Evolutionary conservation across 2,329 filamentous ascomycete species (phyloP).

Genomic region (Alternaria postmessia): DNA sequence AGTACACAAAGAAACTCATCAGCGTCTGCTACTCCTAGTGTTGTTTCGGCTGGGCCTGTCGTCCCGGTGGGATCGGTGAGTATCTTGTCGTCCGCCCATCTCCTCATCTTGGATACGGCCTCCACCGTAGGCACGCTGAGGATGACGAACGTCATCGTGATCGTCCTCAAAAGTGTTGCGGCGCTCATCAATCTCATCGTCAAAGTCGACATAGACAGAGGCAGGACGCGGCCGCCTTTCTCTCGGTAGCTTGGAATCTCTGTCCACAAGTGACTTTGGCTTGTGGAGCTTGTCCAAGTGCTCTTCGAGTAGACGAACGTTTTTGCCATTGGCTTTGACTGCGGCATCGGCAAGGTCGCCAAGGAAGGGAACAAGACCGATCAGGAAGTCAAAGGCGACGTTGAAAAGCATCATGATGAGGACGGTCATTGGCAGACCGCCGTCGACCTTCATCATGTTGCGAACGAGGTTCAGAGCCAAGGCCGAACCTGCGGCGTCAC

Average conservation of each 20-base stretch:
- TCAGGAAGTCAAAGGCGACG: conserved; percentile 74
- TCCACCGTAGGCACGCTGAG: conserved; percentile 40
- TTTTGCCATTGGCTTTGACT: conserved; percentile 79
- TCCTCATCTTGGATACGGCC: conserved; percentile 42
- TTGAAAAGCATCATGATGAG: conserved; percentile 81
- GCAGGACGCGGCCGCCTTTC: conserved; percentile 52
- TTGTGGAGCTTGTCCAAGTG: conserved; percentile 74
- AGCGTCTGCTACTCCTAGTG: conserved; percentile 34
- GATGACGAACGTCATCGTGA: conserved; percentile 39
- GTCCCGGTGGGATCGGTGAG: conserved; percentile 24
- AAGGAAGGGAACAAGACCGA: conserved; percentile 77
- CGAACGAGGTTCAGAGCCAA: conserved; percentile 71
- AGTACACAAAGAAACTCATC: conserved; percentile 11
- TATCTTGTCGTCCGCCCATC: conserved; percentile 39
- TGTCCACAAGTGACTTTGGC: conserved; percentile 43
- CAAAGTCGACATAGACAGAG: conserved; percentile 57
- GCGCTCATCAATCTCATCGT: conserved; percentile 49
- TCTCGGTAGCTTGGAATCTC: conserved; percentile 27
- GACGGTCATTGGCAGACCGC: conserved; percentile 71
- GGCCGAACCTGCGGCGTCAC: conserved; percentile 53
- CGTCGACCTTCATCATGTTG: conserved; percentile 76
- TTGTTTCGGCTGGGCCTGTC: conserved; percentile 35
- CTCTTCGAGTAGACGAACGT: conserved; percentile 73
- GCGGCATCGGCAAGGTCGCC: conserved; percentile 79
- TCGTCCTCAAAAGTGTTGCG: conserved; percentile 31